Base-by-base conservation (phyloP, 257 asterid genomes). In the Phtheirospermum japonicum region DNA sequence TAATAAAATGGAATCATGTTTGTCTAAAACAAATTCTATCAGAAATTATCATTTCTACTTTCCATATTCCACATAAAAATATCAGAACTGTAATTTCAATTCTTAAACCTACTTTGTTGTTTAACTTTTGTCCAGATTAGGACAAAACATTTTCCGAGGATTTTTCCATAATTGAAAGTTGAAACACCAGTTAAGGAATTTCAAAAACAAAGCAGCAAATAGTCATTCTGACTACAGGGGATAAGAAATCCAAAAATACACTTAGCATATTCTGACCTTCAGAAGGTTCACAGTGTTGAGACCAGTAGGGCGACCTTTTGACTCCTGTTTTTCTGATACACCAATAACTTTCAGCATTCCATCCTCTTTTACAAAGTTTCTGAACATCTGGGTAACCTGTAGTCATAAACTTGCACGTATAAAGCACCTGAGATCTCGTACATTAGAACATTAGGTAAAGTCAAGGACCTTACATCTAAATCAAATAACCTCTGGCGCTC, bases 271-370 rank as follows among this genome's bases (percentile, higher is more conserved):
- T 66, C 81, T 73, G 36, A 89, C 97, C 97, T 89, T 89, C 59
- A 89, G 78, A 79, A 89, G 97, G 75, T 87, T 89, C 79, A 89
- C 95, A 32, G 97, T 89, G 76, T 89, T 89, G 71, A 89, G 89
- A 71, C 97, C 97, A 66, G 83, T 52, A 49, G 95, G 97, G 58
- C 95, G 88, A 57, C 84, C 72, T 79, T 89, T 90, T 59, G 73
- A 46, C 73, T 87, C 92, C 52, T 85, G 85, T 56, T 87, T 90
- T 75, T 90, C 95, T 59, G 90, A 79, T 76, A 77, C 69, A 67
- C 76, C 55, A 31, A 57, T 61, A 57, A 90, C 97, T 80, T 77
- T 82, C 67, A 77, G 65, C 68, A 61, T 57, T 66, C 95, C 88
- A 64, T 78, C 88, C 66, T 80, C 86, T 58, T 72, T 75, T 60